phyloP scores from a whole-genome alignment of 176 grass and related monocot genomes.

The Eragrostis curvula region DNA sequence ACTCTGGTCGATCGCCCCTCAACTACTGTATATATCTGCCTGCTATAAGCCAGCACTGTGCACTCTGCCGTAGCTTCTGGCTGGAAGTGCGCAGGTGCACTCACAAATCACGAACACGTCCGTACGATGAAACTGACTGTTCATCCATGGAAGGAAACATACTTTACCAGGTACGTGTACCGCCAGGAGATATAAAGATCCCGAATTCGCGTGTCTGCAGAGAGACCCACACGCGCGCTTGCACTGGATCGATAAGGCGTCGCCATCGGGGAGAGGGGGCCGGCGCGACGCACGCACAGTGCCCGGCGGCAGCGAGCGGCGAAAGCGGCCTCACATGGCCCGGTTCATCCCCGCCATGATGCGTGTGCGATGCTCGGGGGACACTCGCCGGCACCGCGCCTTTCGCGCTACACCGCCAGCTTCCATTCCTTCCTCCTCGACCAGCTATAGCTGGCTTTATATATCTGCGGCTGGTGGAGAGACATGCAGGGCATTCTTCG shows the following conservation, averaged over 20 bases:
- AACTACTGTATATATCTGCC: too few relatives aligned
- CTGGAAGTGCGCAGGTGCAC: too few relatives aligned
- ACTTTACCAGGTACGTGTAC: neutral
- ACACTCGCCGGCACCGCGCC: conserved; percentile 28
- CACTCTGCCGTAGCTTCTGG: too few relatives aligned
- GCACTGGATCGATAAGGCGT: neutral
- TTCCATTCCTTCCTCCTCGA: too few relatives aligned
- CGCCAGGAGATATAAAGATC: neutral
- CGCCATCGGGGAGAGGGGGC: conserved; percentile 11
- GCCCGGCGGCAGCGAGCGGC: neutral
- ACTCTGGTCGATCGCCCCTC: too few relatives aligned
- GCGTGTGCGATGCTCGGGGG: conserved; percentile 19
- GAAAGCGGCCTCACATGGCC: conserved; percentile 37
- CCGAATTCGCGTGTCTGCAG: neutral
- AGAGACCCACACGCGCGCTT: neutral
- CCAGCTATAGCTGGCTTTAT: too few relatives aligned
- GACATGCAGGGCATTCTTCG: neutral
- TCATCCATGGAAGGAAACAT: neutral
- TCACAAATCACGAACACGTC: neutral
- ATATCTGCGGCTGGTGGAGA: too few relatives aligned
- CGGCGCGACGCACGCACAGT: neutral
- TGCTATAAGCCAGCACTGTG: too few relatives aligned
- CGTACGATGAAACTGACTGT: neutral
- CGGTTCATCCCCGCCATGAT: conserved; percentile 35
- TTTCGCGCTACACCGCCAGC: conserved; percentile 24